Evolutionary conservation across 192 early-diverging fungal genomes (phyloP), one percentile per base, ranked within the genome.

Genomic region (Coemansia umbellata): DNA sequence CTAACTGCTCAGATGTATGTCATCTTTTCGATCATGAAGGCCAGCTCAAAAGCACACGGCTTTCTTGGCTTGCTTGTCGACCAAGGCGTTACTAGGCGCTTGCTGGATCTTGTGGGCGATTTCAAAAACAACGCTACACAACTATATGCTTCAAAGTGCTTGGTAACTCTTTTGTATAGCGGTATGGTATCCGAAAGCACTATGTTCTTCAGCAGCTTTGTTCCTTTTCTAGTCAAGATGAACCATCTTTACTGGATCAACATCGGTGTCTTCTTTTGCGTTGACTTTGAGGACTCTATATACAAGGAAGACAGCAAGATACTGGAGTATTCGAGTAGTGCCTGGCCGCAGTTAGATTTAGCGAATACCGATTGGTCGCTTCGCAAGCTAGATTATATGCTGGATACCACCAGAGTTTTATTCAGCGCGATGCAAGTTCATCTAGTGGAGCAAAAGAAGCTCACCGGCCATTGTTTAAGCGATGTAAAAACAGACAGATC

Each of bases 21-120:
- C 5, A 41, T 68, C 19, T 55, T 68, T 50, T 49, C 60, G 14
- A 37, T 74, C 15, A 63, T 74, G 19, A 62, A 60, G 27, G 52
- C 65, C 21, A 54, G 60, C 3, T 60, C 72, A 13, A 62, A 50
- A 17, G 63, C 72, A 52, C 72, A 53, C 50, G 42, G 10, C 26
- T 68, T 67, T 30, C 37, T 68, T 27, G 33, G 41, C 9, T 18
- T 40, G 42, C 27, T 63, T 3, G 37, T 52, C 5, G 35, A 53
- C 13, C 27, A 28, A 10, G 37, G 13, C 0, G 15, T 56, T 26
- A 37, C 33, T 42, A 31, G 8, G 40, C 24, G 31, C 13, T 30
- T 69, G 21, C 19, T 53, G 5, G 27, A 53, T 3, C 43, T 69
- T 53, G 3, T 57, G 18, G 21, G 33, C 26, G 66, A 69, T 37